phyloP scores from a whole-genome alignment of 2,329 filamentous ascomycete genomes.

The Sclerotiophoma versabilis region DNA sequence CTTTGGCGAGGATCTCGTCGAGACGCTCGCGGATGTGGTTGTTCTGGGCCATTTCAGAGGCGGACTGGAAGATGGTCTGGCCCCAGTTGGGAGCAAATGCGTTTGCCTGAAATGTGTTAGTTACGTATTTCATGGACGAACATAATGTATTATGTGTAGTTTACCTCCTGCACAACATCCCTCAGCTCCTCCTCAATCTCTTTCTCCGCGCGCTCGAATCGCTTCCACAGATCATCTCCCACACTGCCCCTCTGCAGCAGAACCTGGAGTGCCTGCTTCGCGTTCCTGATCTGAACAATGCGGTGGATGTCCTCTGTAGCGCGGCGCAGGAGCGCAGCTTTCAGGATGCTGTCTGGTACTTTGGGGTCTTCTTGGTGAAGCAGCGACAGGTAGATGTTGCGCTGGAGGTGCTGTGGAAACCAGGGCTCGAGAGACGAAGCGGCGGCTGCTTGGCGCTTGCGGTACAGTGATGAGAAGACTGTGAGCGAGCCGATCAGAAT shows the following conservation, averaged over 20 bases:
- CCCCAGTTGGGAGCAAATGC: conserved; percentile 89
- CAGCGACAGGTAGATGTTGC: conserved; percentile 93
- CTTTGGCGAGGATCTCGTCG: conserved; percentile 75
- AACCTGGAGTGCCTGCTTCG: conserved; percentile 85
- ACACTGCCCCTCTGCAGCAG: conserved; percentile 90
- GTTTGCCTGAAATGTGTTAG: conserved; percentile 72
- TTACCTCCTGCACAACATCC: conserved; percentile 91
- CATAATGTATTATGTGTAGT: conserved; percentile 27
- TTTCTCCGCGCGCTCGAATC: conserved; percentile 90
- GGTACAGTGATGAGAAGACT: conserved; percentile 91
- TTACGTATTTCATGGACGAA: neutral
- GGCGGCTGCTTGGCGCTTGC: conserved; percentile 83
- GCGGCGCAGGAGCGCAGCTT: conserved; percentile 85
- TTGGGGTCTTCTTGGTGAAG: conserved; percentile 77
- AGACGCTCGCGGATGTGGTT: conserved; percentile 76
- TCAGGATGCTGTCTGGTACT: conserved; percentile 83
- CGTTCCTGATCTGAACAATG: conserved; percentile 84
- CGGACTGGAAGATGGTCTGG: conserved; percentile 93
- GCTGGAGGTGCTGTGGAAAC: conserved; percentile 89
- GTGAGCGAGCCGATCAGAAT: conserved; percentile 87
- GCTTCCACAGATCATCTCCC: conserved; percentile 93
- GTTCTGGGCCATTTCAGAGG: conserved; percentile 94
- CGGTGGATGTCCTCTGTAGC: conserved; percentile 93
- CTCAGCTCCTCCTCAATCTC: conserved; percentile 96
- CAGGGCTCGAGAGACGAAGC: conserved; percentile 88